These are phyloP conservation scores for Pseudopithomyces maydicus DNA, from an alignment of 2,329 filamentous ascomycete species.

Conservation along the genomic window DNA sequence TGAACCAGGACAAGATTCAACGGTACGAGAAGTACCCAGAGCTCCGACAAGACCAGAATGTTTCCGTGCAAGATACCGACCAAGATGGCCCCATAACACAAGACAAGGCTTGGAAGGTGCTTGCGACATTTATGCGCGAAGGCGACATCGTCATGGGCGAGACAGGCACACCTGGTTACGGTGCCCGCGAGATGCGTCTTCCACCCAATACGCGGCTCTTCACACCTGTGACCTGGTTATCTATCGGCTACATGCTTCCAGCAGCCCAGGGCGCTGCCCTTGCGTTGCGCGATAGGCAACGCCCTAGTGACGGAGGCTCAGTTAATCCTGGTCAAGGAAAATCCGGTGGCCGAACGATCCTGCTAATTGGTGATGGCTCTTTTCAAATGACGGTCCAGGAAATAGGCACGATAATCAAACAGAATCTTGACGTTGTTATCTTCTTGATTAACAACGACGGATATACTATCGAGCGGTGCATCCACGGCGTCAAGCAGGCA, in stretches of 20 bases:
- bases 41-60: not conserved
- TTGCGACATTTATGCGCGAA: conserved; percentile 54
- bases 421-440: conserved; percentile 38
- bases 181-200: conserved; percentile 18
- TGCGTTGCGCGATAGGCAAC: conserved; percentile 14
- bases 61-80: not conserved
- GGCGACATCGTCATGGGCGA: conserved; percentile 64
- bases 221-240: conserved; percentile 32
- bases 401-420: conserved; percentile 44
- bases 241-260: conserved; percentile 65
- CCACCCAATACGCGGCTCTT: conserved; percentile 16
- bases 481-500: conserved; percentile 35
- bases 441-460: conserved; percentile 46
- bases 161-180: conserved; percentile 52
- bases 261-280: conserved; percentile 61
- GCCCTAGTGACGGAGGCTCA: conserved; percentile 56
- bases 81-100: conserved; percentile 49
- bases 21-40: conserved; percentile 1
- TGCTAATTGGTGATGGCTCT: conserved; percentile 47
- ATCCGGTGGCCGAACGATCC: conserved; percentile 32
- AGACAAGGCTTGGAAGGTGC: conserved; percentile 54
- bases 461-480: conserved; percentile 48
- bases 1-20: not conserved
- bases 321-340: conserved; percentile 37
- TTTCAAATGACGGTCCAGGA: conserved; percentile 50